Evolutionary conservation across 495 filamentous ascomycete genomes (phyloP).

Genomic region (Aspergillus ellipticus): DNA sequence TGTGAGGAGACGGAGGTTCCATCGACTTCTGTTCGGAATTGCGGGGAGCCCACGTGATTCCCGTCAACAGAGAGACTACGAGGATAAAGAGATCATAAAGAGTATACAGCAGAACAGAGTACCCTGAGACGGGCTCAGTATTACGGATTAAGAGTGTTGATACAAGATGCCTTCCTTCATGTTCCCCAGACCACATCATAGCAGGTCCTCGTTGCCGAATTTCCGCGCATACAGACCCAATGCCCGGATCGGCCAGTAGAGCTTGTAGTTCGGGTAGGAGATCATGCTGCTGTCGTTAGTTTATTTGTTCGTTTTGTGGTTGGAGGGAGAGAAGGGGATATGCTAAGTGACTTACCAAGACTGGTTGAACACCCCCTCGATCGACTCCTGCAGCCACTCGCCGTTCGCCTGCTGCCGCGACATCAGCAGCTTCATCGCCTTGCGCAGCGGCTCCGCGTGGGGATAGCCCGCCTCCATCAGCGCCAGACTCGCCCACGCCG

Average conservation of each 20-base stretch:
- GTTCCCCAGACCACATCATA: not conserved
- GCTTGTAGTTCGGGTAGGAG: constrained; percentile 75
- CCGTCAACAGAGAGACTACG: not conserved
- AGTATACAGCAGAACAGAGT: too few relatives aligned
- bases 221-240: constrained; percentile 5
- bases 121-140: too few relatives aligned
- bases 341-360: constrained; percentile 84
- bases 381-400: constrained; percentile 83
- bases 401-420: constrained; percentile 9
- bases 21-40: too few relatives aligned
- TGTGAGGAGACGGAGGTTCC: too few relatives aligned
- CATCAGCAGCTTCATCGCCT: constrained; percentile 12
- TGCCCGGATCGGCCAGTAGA: constrained; percentile 8
- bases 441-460: constrained; percentile 3
- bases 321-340: too few relatives aligned
- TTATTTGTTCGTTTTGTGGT: too few relatives aligned
- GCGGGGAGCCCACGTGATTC: too few relatives aligned
- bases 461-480: constrained; percentile 10
- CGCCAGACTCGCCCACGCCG: constrained; percentile 5
- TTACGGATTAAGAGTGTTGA: too few relatives aligned
- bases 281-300: constrained; percentile 81
- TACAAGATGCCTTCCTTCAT: not conserved
- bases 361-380: constrained; percentile 98
- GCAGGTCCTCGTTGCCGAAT: constrained; percentile 1
- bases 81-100: too few relatives aligned